Evolutionary conservation across 257 asterid species (phyloP).

Genomic region (Oldenlandia corymbosa): DNA sequence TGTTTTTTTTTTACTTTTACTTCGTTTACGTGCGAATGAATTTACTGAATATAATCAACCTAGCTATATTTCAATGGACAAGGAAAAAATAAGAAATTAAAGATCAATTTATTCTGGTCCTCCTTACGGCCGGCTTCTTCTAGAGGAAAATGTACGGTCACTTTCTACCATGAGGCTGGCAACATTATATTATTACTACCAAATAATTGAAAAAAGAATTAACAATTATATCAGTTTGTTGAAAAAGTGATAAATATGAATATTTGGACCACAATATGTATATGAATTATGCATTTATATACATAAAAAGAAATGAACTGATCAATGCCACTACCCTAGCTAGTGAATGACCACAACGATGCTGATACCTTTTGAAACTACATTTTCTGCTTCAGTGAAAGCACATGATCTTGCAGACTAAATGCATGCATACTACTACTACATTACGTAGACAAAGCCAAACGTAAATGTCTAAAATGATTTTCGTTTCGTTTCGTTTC

Average conservation of each 20-base stretch:
- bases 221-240: neutral
- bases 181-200: neutral
- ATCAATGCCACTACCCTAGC: too few species aligned
- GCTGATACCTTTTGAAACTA: constrained; percentile 10
- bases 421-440: neutral
- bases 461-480: too few species aligned
- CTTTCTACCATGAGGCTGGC: neutral
- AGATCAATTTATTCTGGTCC: neutral
- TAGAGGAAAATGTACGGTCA: neutral
- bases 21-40: too few species aligned
- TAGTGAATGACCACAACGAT: constrained; percentile 13
- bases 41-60: too few species aligned
- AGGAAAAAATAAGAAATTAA: too few species aligned
- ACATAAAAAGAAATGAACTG: too few species aligned
- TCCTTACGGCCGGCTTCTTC: neutral
- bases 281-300: neutral
- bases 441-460: too few species aligned
- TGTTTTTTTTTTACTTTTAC: too few species aligned
- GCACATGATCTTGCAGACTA: constrained; percentile 17
- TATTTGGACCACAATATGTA: neutral
- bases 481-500: too few species aligned
- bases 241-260: neutral
- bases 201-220: neutral
- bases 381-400: constrained; percentile 6
- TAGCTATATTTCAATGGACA: too few species aligned